Evolutionary conservation across 805 yeast genomes (phyloP), one percentile per base, ranked within the genome.

Genomic region (Candida stauntonica): DNA sequence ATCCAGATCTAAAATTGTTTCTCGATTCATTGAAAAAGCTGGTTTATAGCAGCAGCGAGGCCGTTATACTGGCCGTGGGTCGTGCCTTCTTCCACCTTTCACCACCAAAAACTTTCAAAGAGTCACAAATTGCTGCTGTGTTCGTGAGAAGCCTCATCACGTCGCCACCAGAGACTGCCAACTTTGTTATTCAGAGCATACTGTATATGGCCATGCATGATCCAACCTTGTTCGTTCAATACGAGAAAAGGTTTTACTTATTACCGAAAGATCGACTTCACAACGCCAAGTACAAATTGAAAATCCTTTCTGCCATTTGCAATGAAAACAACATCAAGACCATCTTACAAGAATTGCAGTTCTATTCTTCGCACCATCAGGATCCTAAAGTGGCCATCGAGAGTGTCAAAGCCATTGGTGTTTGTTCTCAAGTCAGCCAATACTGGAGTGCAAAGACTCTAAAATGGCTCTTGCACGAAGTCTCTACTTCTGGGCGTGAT

Each of bases 321-420:
- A 68, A 70, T 38, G 75, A 72, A 27, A 54, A 61, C 9, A 85
- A 75, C 49, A 73, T 77, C 31, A 65, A 67, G 16, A 41, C 51
- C 3, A 68, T 86, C 5, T 60, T 81, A 21, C 67, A 70, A 23
- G 94, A 87, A 55, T 58, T 88, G 21, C 81, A 79, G 52, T 76
- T 77, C 52, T 73, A 76, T 43, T 74, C 77, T 0, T 42, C 62
- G 9, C 42, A 52, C 15, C 51, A 60, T 12, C 41, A 50, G 2
- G 39, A 48, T 36, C 54, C 50, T 31, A 45, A 27, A 17, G 41
- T 63, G 0, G 59, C 69, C 5, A 57, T 66, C 4, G 73, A 71
- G 31, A 72, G 88, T 1, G 73, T 87, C 11, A 72, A 72, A 36
- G 73, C 83, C 1, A 63, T 88, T 26, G 83, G 85, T 0, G 58